These are phyloP conservation scores for Sporisorium graminicola DNA, from an alignment of 1,284 basidiomycete genomes.

Conservation along the genomic window DNA sequence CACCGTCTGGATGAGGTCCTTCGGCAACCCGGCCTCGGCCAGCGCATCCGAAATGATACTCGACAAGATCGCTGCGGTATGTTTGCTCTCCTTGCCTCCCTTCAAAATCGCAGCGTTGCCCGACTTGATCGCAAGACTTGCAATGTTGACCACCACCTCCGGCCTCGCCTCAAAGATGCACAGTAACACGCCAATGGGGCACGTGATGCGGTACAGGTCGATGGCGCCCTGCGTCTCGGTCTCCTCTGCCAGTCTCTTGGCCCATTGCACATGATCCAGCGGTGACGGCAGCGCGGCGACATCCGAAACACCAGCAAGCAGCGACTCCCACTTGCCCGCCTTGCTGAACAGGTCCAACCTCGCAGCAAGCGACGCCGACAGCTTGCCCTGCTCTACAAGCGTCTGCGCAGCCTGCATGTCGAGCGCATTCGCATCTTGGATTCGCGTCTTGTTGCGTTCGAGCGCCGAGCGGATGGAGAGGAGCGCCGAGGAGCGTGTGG, in stretches of 20 bases:
- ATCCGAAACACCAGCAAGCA: constrained; percentile 89
- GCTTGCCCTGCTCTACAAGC: constrained; percentile 84
- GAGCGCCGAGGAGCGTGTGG: constrained; percentile 46
- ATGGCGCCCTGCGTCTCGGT: constrained; percentile 74
- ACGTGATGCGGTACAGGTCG: constrained; percentile 92
- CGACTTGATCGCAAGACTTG: constrained; percentile 93
- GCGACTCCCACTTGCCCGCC: constrained; percentile 91
- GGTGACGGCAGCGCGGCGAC: constrained; percentile 89
- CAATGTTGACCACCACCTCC: constrained; percentile 98
- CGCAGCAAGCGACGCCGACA: constrained; percentile 84
- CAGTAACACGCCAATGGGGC: constrained; percentile 94
- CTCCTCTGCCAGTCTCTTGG: constrained; percentile 79
- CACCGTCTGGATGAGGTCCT: constrained; percentile 88
- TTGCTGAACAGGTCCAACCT: constrained; percentile 84
- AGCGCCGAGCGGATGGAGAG: constrained; percentile 52
- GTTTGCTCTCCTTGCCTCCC: constrained; percentile 63
- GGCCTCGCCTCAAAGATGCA: constrained; percentile 98
- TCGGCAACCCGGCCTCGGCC: constrained; percentile 75
- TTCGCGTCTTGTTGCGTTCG: constrained; percentile 43
- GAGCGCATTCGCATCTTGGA: constrained; percentile 54
- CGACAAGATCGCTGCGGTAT: constrained; percentile 52
- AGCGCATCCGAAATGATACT: constrained; percentile 82
- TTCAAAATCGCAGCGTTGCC: constrained; percentile 74
- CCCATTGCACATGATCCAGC: constrained; percentile 87
- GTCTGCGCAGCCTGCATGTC: constrained; percentile 74